Conservation (phyloP, 306 rosid genomes). For the Rosa chinensis region DNA sequence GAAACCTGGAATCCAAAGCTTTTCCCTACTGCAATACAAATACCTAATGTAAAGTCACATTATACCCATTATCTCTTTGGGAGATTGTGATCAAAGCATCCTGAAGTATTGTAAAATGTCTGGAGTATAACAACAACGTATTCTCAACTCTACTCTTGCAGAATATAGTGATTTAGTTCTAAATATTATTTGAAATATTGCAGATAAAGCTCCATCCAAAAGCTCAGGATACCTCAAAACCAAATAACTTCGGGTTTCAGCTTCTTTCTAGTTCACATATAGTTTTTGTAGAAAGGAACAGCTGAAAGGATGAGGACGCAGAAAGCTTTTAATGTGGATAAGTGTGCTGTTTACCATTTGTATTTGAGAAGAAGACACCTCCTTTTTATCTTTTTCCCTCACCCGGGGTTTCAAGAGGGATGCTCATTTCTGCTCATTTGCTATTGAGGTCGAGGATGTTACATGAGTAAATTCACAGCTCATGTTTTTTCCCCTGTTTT, state of each 20-base stretch:
- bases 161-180: neutral
- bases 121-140: too few relatives aligned
- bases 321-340: conserved; percentile 26
- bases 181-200: conserved; percentile 11
- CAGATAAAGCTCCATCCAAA: conserved; percentile 57
- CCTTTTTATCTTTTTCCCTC: conserved; percentile 12
- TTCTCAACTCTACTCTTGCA: neutral
- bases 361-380: neutral
- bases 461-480: conserved; percentile 35
- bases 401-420: conserved; percentile 39
- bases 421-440: conserved; percentile 40
- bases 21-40: too few relatives aligned
- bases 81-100: too few relatives aligned
- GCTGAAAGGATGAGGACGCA: conserved; percentile 34
- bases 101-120: too few relatives aligned
- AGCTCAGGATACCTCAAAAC: conserved; percentile 32
- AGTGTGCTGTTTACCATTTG: neutral
- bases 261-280: conserved; percentile 43
- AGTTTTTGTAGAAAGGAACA: conserved; percentile 42
- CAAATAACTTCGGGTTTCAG: conserved; percentile 25
- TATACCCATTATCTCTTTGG: neutral
- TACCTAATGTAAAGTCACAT: neutral
- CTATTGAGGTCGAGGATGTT: conserved; percentile 46
- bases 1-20: too few relatives aligned
- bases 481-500: conserved; percentile 51